These are phyloP conservation scores for Lasiodiplodia theobromae DNA, from an alignment of 2,329 filamentous ascomycete genomes.

Conservation along the genomic window DNA sequence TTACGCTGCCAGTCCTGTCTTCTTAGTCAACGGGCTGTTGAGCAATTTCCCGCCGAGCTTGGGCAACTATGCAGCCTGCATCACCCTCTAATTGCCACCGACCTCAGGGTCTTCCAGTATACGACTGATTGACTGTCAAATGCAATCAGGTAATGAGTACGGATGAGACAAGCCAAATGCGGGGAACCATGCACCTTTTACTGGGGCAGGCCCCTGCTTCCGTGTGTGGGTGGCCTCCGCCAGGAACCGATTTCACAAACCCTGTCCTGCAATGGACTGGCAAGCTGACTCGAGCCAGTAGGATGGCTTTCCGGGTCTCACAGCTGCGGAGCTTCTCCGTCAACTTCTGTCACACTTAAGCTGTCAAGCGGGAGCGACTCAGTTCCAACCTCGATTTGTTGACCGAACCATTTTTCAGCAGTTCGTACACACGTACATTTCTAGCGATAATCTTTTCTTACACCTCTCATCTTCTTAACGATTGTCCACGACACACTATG, in stretches of 20 bases:
- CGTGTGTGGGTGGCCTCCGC: neutral
- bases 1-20: neutral
- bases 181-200: neutral
- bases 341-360: neutral
- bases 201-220: neutral
- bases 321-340: too few species aligned
- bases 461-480: neutral
- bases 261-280: neutral
- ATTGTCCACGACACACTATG: neutral
- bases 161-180: neutral
- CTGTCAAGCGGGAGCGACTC: neutral
- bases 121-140: neutral
- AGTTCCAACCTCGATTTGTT: neutral
- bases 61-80: neutral
- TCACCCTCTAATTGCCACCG: neutral
- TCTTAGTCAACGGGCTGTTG: neutral
- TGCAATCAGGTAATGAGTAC: neutral
- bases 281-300: neutral
- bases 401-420: neutral
- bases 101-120: neutral
- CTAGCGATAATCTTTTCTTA: neutral
- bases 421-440: neutral
- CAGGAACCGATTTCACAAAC: neutral
- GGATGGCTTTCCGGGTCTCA: neutral
- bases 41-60: neutral